These are phyloP conservation scores for Colletotrichum somersetense DNA, from an alignment of 2,329 filamentous ascomycete genomes.

Conservation along the genomic window DNA sequence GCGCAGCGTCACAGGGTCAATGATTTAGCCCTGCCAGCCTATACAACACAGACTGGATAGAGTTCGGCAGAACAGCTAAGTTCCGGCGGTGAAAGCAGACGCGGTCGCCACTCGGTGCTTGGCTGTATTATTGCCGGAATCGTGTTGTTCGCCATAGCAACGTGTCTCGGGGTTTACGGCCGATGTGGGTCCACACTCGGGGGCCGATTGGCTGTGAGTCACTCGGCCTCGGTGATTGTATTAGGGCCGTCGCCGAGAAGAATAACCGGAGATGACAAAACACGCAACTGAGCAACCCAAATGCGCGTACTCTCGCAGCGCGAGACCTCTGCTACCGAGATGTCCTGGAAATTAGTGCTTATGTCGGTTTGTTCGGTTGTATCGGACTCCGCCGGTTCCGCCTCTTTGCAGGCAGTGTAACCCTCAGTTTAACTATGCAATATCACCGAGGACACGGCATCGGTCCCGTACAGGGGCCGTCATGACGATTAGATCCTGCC, in stretches of 20 bases:
- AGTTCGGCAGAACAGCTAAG: neutral
- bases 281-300: neutral
- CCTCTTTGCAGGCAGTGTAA: neutral
- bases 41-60: too few species aligned
- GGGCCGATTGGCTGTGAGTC: neutral
- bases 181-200: neutral
- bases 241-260: conserved; percentile 9
- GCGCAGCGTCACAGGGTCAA: too few species aligned
- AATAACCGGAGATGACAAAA: neutral
- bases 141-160: too few species aligned
- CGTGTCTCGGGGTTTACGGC: neutral
- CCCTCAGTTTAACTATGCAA: neutral
- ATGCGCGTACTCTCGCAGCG: neutral
- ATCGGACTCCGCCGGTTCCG: neutral
- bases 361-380: neutral
- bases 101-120: too few species aligned
- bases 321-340: neutral
- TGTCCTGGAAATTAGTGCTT: neutral
- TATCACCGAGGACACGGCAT: neutral
- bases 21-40: too few species aligned
- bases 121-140: too few species aligned
- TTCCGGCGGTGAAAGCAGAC: neutral
- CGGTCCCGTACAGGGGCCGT: conserved; percentile 2
- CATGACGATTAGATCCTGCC: neutral
- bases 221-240: conserved; percentile 12